These are phyloP conservation scores for Trametes elegans DNA, from an alignment of 768 basidiomycete genomes.

Conservation along the genomic window DNA sequence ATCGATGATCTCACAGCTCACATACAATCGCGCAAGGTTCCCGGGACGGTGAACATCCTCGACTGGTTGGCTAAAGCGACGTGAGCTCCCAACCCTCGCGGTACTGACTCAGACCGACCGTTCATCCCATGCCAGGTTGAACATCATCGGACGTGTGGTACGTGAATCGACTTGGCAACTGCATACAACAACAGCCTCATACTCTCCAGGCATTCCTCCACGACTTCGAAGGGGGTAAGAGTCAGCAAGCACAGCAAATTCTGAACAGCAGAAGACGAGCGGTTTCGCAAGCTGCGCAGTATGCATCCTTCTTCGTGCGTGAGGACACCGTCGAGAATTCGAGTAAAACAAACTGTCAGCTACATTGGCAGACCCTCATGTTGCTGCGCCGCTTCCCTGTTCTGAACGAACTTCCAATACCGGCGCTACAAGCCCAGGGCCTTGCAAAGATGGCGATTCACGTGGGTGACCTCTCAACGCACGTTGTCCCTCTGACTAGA, in stretches of 20 bases:
- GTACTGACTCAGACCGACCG: background rate
- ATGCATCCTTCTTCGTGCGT: conserved; percentile 2
- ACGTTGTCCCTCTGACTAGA: background rate
- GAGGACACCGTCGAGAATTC: no score
- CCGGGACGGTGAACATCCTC: conserved; percentile 3
- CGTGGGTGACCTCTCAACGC: background rate
- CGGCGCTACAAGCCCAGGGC: conserved; percentile 22
- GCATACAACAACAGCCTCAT: background rate
- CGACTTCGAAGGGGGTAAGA: conserved; percentile 34
- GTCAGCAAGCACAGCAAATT: conserved; percentile 27
- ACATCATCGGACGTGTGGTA: conserved; percentile 2
- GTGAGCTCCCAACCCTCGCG: conserved; percentile 2
- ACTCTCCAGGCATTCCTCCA: conserved; percentile 32
- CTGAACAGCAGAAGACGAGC: conserved; percentile 15
- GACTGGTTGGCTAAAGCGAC: conserved; percentile 19
- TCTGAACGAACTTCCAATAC: conserved; percentile 25
- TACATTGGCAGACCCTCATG: no score
- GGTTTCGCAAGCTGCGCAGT: background rate
- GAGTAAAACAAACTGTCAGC: no score
- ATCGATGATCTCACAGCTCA: background rate
- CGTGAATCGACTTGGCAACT: background rate
- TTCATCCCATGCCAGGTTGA: background rate
- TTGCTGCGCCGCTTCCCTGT: conserved; percentile 29
- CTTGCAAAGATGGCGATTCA: conserved; percentile 11
- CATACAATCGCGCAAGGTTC: background rate